Conservation (phyloP, 139 green algal species). For the Chlamydomonas incerta region DNA sequence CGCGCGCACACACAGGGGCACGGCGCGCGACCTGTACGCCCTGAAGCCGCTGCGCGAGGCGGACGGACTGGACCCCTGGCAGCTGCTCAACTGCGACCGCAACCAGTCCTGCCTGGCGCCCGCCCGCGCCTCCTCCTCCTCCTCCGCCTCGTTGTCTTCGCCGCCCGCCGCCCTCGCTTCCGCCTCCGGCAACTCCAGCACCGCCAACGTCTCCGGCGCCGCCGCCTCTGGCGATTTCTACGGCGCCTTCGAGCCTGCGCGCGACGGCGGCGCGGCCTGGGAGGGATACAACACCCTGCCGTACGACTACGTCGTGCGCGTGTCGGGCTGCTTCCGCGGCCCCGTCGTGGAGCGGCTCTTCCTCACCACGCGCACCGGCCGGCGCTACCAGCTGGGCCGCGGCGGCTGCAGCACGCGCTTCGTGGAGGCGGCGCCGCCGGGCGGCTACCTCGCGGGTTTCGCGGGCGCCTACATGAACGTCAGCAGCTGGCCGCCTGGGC, state of each 20-base stretch:
- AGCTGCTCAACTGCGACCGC: not conserved
- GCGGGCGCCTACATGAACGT: not conserved
- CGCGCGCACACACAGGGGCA: not conserved
- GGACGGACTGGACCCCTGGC: not conserved
- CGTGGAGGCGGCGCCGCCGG: not conserved
- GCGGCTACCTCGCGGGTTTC: not conserved
- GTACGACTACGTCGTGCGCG: not conserved
- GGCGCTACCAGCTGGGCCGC: slow-evolving; percentile 4
- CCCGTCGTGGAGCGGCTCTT: not conserved
- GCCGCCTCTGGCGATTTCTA: not conserved
- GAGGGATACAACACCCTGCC: not conserved
- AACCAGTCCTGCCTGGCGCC: not conserved
- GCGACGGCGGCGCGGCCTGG: no score
- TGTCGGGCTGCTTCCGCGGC: not conserved
- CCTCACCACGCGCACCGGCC: not conserved
- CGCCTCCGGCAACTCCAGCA: not conserved
- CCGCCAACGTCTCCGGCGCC: not conserved
- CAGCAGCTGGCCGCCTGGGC: not conserved
- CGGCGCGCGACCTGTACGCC: not conserved
- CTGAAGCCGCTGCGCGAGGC: not conserved
- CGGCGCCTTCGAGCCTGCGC: no score
- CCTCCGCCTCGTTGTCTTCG: no score
- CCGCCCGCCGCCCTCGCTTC: no score
- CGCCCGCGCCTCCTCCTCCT: no score
- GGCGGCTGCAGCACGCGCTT: not conserved